Base-by-base conservation (phyloP, 164 flowering plant species). In the Kingdonia uniflora region DNA sequence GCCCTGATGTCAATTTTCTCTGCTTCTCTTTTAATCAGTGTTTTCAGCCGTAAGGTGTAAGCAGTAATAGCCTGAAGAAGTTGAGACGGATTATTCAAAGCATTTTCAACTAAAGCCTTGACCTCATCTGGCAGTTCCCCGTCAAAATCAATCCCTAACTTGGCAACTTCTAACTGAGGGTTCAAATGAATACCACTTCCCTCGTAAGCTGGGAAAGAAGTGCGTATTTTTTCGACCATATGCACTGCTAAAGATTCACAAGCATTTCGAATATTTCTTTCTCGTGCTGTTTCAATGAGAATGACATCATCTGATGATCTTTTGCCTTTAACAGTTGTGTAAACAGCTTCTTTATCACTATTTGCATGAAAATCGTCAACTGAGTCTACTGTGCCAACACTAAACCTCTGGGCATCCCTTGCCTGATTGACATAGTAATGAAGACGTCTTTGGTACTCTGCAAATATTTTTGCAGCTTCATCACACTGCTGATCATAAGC, bases 401-500 rank as follows among this genome's bases (percentile, higher is more conserved):
- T 72, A 0, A 78, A 77, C 65, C 84, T 76, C 62, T 78, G 85
- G 47, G 84, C 78, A 72, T 89, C 92, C 70, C 88, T 79, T 26
- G 90, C 99, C 78, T 80, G 95, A 68, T 72, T 79, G 35, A 89
- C 88, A 78, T 81, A 85, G 52, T 71, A 54, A 49, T 74, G 71
- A 12, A 94, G 77, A 20, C 91, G 87, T 58, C 77, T 94, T 55
- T 89, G 99, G 65, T 89, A 89, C 68, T 94, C 96, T 5, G 82
- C 74, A 78, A 89, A 89, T 70, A 94, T 94, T 67, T 76, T 85
- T n/a, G 87, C 83, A 41, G 96, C 90, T 65, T 94, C 99, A 58
- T 84, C 96, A 71, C 95, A 82, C 60, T 94, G 99, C 52, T 82
- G 86, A 64, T 83, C 82, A 71, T 88, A 87, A 51, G 88, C 80